Evolutionary conservation across 352 stramenopile genomes (phyloP), one percentile per base, ranked within the genome.

Genomic region (Thalassiosira pacifica): DNA sequence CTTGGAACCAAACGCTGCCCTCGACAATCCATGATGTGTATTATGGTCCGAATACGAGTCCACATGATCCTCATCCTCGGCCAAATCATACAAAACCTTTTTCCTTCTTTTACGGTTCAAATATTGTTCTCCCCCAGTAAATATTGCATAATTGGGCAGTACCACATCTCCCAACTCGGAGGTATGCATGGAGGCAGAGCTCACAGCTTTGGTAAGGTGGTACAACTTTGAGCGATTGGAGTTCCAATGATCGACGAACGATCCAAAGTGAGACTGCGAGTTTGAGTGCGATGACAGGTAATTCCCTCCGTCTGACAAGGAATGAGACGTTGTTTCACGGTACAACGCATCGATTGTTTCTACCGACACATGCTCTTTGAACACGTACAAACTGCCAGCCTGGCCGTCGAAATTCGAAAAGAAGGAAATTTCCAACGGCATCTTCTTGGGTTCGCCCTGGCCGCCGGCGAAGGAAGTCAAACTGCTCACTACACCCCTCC

Each of bases 321-420:
- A 63, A 16, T 27, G 53, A 26, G 59, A 40, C 31, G 67, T 40
- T 37, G 90, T 93, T 31, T 83, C 60, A 31, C 84, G 78, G 78
- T 88, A 90, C 22, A 95, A 73, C 11, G 84, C 84, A 18, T 84
- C 65, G 31, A 95, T 88, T 13, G 90, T 88, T 11, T 91, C 87
- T 60, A 93, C 88, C 8, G 89, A 92, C 13, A 95, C 79, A 40
- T 88, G 85, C 24, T 94, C 89, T 60, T 89, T 70, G 57, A 95
- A 94, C 9, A 95, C 40, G 83, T 94, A 93, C 0, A 95, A 29
- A 29, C 87, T 27, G 37, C 90, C 92, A 1, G 90, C 83, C 77
- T 94, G 87, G 45, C 90, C 92, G 57, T 94, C 90, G 40, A 94
- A 91, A 53, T 90, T 85, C 3, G 53, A 65, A 57, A 85, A 91